Base-by-base conservation (phyloP, 108 stramenopile genomes). In the Cyclotella cryptica region DNA sequence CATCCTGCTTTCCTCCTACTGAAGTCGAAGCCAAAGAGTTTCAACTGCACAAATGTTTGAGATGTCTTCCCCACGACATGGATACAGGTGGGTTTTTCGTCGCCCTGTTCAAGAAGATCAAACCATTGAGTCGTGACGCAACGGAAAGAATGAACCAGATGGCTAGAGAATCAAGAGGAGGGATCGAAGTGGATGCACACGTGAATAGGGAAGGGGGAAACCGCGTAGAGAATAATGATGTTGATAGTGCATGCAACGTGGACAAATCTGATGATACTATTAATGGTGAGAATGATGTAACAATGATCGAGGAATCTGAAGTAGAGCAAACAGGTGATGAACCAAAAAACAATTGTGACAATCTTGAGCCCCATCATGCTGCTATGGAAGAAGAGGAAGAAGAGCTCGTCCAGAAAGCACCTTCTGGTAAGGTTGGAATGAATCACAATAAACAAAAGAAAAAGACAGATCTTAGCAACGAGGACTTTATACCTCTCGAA, bases 61-160 rank as follows among this genome's bases (percentile, higher is more conserved):
- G 99, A 46, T 87, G 93, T 74, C 76, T 98, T 44, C 97, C 99
- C 0, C 98, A 99, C 61, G 98, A 99, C 71, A 94, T 96, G 88
- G 92, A 99, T 71, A 98, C 98, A 0, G 98, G 98, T 49, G 99
- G 98, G 9, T 99, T 99, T 80, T 99, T 99, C 75, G 96, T 99
- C 54, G 93, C 97, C 3, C 75, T 98, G 10, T 79, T 99, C 24
- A 86, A 84, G n/a, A 98, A 98, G 79, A 84, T 90, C 42, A 87
- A 85, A n/a, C 90, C 93, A 19, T 69, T 93, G 47, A 88, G 87
- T 67, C 69, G 66, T 30, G 59, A 53, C 73, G 79, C 74, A 57
- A 74, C 55, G 0, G 83, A 75, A 41, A 57, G 68, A 71, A 81
- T 77, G 84, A 65, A 73, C 54, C 67, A 68, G n/a, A 66, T 83